phyloP scores from a whole-genome alignment of 2,329 filamentous ascomycete species.

The Alternaria gaisen region DNA sequence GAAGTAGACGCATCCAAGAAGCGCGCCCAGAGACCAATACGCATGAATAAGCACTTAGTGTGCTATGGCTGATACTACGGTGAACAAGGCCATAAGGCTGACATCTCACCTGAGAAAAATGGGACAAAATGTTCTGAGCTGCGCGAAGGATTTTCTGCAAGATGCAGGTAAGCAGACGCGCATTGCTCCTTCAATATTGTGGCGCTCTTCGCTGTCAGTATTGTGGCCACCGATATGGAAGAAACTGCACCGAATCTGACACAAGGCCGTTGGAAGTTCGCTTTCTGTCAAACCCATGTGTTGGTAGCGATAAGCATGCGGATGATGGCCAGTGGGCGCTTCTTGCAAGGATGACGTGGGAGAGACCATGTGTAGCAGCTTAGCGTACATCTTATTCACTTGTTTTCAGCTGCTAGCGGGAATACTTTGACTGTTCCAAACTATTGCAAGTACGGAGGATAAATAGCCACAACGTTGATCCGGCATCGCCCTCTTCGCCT shows the following conservation, averaged over 20 bases:
- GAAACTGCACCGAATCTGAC: slow-evolving; percentile 15
- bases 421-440: background rate
- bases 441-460: background rate
- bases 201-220: slow-evolving; percentile 28
- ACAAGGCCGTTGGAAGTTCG: slow-evolving; percentile 16
- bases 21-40: background rate
- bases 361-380: background rate
- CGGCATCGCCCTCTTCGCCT: background rate
- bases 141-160: slow-evolving; percentile 9
- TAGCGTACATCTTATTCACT: background rate
- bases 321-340: background rate
- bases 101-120: slow-evolving; percentile 4
- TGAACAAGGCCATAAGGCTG: slow-evolving; percentile 15
- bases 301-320: background rate
- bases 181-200: slow-evolving; percentile 34
- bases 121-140: slow-evolving; percentile 9
- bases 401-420: background rate
- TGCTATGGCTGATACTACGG: slow-evolving; percentile 4
- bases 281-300: slow-evolving; percentile 15
- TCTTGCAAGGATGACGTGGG: background rate
- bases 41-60: background rate
- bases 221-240: slow-evolving; percentile 9
- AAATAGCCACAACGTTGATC: background rate
- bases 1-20: background rate
- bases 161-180: slow-evolving; percentile 28